phyloP scores from a whole-genome alignment of 805 yeast genomes.

The Yamadazyma ubonensis region DNA sequence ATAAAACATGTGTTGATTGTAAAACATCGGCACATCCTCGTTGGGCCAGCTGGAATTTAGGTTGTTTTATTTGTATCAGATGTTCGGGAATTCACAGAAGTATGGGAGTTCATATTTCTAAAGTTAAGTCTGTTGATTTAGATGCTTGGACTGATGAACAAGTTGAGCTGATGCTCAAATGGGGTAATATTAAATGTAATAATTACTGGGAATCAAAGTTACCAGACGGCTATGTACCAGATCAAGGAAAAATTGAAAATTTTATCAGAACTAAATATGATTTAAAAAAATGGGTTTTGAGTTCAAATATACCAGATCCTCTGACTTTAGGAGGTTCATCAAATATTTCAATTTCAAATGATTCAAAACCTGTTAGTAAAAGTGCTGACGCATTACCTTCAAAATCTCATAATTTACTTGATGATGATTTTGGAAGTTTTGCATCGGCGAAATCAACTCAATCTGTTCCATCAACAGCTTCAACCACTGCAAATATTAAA shows the following conservation, averaged over 20 bases:
- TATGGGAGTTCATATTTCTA: constrained; percentile 92
- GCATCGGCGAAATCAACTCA: constrained; percentile 21
- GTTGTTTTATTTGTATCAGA: constrained; percentile 87
- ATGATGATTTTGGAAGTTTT: constrained; percentile 44
- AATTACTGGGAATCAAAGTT: constrained; percentile 79
- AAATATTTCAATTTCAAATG: not conserved
- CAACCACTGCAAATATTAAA: too few relatives aligned
- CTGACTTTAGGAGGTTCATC: constrained; percentile 19
- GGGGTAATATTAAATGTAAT: constrained; percentile 87
- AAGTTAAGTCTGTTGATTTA: constrained; percentile 90
- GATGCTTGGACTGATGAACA: constrained; percentile 98
- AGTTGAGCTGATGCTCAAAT: constrained; percentile 70
- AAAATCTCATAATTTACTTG: constrained; percentile 23
- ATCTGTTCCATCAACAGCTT: constrained; percentile 22
- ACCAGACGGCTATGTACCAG: constrained; percentile 71
- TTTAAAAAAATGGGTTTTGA: constrained; percentile 77
- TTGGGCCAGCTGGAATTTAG: constrained; percentile 97
- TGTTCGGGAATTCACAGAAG: constrained; percentile 96
- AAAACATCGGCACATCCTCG: constrained; percentile 87
- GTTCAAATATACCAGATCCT: constrained; percentile 62
- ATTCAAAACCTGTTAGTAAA: constrained; percentile 5
- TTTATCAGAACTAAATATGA: constrained; percentile 93
- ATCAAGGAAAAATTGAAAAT: constrained; percentile 79
- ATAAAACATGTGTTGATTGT: constrained; percentile 87
- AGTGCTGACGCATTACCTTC: constrained; percentile 3